Percentiles rank a stretch among this genome's conserved stretches.
Conservation (phyloP, 75 land plant species). For the Azolla pinnata region DNA sequence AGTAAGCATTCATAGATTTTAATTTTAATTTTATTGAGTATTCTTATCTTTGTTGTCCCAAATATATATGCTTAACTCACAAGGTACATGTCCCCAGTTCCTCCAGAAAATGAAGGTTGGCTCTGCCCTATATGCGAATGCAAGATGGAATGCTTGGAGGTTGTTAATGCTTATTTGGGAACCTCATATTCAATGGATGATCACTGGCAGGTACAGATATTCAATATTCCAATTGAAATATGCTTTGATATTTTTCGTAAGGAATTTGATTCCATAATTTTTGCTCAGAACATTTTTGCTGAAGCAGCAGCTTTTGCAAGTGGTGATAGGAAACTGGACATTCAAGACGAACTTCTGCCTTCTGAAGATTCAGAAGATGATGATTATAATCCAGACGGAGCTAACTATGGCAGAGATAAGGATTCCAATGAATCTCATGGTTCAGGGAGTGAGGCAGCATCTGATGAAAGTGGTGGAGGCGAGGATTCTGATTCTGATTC, state of each 20-base stretch:
- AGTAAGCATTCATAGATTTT: conserved; percentile 14
- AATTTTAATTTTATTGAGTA: too few species aligned
- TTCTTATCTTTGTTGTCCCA: too few species aligned
- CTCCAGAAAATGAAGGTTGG: conserved; percentile 92
- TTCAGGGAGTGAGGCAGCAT: conserved; percentile 4
- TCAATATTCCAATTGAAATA: not conserved
- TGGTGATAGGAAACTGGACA: conserved; percentile 22
- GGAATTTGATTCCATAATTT: too few species aligned
- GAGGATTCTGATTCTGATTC: not conserved
- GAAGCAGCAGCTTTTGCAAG: conserved; percentile 51
- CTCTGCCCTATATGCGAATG: conserved; percentile 92
- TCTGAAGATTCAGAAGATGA: conserved; percentile 94
- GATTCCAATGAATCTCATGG: conserved; percentile 1
- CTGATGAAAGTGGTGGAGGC: conserved; percentile 7
- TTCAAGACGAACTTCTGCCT: conserved; percentile 33
- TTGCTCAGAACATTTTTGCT: conserved; percentile 79
- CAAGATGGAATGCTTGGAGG: conserved; percentile 69
- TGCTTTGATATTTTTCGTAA: too few species aligned
- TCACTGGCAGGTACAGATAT: conserved; percentile 61
- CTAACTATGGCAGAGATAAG: conserved; percentile 14
- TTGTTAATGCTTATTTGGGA: conserved; percentile 59
- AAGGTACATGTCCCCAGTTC: too few species aligned
- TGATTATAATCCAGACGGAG: conserved; percentile 69
- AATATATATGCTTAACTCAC: too few species aligned
- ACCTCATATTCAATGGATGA: conserved; percentile 44